phyloP scores from a whole-genome alignment of 495 filamentous ascomycete genomes.

The Penicillium macrosclerotiorum region DNA sequence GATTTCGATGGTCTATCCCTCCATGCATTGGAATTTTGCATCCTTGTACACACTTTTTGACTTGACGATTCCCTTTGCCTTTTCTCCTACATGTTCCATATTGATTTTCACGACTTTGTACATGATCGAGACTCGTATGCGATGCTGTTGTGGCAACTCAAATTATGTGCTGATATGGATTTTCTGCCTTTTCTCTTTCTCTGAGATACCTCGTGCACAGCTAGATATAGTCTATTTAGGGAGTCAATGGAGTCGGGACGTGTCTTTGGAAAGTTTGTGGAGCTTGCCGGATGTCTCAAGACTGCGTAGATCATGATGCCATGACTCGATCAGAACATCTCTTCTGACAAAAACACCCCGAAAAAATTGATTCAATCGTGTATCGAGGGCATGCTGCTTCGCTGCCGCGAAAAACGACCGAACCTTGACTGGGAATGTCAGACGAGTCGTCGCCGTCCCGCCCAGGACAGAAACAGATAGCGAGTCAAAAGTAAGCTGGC shows the following conservation, averaged over 20 bases:
- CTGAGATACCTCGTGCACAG: background rate
- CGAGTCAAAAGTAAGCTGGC: no score
- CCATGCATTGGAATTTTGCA: conserved; percentile 9
- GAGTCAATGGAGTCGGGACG: conserved; percentile 7
- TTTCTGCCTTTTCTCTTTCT: background rate
- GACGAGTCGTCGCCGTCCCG: background rate
- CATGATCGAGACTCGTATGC: conserved; percentile 12
- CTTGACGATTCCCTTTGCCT: conserved; percentile 15
- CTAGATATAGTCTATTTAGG: conserved; percentile 1
- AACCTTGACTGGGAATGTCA: conserved; percentile 1
- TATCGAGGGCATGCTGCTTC: background rate
- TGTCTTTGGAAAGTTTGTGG: conserved; percentile 4
- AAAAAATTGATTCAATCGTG: no score
- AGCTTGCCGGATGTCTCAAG: conserved; percentile 5
- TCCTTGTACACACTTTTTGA: conserved; percentile 24
- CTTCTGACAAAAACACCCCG: no score
- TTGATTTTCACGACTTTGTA: conserved; percentile 12
- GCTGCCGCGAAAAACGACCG: background rate
- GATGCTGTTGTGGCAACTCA: background rate
- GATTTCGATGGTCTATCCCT: conserved; percentile 7
- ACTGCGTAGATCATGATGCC: conserved; percentile 9
- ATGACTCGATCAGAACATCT: conserved; percentile 1
- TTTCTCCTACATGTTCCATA: conserved; percentile 13
- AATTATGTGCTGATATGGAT: background rate
- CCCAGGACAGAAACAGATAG: no score